Evolutionary conservation across 768 basidiomycete species (phyloP).

Genomic region (Scleroderma bovista): DNA sequence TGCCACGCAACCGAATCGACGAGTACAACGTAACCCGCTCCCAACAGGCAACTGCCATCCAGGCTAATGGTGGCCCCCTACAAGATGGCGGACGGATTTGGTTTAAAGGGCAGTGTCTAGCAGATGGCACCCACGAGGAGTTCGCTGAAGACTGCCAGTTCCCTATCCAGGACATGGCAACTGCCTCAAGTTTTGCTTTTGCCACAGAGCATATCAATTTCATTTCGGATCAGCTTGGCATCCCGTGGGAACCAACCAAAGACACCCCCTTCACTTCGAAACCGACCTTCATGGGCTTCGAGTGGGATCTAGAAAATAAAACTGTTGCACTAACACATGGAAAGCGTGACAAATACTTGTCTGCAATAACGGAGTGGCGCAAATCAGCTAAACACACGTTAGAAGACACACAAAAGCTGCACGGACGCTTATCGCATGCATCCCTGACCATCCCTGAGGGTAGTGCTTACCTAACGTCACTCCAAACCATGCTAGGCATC

Average conservation of each 20-base stretch:
- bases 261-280: conserved; percentile 11
- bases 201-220: conserved; percentile 2
- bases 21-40: background rate
- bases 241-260: background rate
- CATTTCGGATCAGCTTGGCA: conserved; percentile 9
- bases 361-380: conserved; percentile 4
- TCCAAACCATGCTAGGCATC: conserved; percentile 33
- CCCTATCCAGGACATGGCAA: background rate
- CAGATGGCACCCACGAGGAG: conserved; percentile 18
- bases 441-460: conserved; percentile 26
- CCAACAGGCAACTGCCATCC: background rate
- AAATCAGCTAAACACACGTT: background rate
- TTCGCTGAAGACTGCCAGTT: conserved; percentile 29
- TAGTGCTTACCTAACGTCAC: conserved; percentile 34
- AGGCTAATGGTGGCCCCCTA: background rate
- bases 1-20: background rate
- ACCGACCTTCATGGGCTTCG: conserved; percentile 25
- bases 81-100: conserved; percentile 14
- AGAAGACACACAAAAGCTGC: conserved; percentile 1
- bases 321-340: background rate
- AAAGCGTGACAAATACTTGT: background rate
- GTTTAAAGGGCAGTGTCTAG: conserved; percentile 20
- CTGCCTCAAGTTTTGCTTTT: conserved; percentile 11
- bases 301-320: conserved; percentile 23
- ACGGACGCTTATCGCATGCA: conserved; percentile 37